phyloP scores from a whole-genome alignment of 169 alveolate genomes.

The Plasmodium relictum region DNA sequence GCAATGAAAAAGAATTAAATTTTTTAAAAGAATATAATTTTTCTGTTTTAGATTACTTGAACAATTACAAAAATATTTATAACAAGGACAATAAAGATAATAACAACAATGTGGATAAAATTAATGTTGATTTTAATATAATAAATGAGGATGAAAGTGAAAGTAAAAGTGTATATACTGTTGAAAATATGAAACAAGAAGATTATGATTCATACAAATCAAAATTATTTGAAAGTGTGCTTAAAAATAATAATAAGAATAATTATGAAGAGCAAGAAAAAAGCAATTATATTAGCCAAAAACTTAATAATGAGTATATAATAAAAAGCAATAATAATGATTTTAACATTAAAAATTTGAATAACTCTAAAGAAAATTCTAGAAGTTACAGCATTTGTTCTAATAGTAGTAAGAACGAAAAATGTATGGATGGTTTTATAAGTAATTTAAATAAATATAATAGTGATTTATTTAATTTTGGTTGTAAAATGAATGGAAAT shows the following conservation, averaged over 20 bases:
- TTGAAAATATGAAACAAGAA: background rate
- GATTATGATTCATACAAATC: background rate
- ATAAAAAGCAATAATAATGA: background rate
- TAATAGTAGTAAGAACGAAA: background rate
- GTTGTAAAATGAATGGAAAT: background rate
- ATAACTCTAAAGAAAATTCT: background rate
- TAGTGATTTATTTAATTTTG: slow-evolving; percentile 11
- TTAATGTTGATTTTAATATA: background rate
- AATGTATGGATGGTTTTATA: background rate
- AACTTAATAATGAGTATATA: background rate
- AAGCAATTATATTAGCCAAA: background rate
- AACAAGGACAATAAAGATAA: background rate
- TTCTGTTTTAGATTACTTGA: background rate
- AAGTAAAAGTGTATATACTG: background rate
- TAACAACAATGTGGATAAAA: background rate
- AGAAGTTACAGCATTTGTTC: background rate
- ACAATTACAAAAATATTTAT: slow-evolving; percentile 2
- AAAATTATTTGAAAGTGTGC: background rate
- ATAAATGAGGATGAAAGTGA: background rate
- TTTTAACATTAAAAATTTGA: background rate
- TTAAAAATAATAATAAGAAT: background rate
- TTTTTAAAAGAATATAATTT: background rate
- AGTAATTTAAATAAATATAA: background rate
- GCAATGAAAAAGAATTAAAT: background rate
- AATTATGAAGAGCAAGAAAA: background rate